Base-by-base conservation (phyloP, 2,329 filamentous ascomycete genomes). In the Fusarium sp. region DNA sequence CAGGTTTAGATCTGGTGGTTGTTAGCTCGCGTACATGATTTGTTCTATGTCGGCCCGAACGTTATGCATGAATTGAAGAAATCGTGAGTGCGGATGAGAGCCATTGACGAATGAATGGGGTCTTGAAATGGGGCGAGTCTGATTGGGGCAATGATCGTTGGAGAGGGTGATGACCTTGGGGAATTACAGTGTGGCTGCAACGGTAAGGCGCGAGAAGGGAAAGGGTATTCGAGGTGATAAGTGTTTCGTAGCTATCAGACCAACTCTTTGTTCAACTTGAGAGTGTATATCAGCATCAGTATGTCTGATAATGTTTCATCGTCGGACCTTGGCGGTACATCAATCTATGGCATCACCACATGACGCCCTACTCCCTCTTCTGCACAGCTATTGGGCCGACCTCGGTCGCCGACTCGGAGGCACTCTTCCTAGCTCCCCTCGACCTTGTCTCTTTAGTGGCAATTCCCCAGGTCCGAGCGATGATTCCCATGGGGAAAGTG, bases 361-460 rank as follows among this genome's bases (percentile, higher is more conserved):
- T 28, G 15, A 28, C 42, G 42, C 24, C 42, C 42, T 44, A 13
- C 62, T 48, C n/a, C 42, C 34, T 58, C 58, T 46, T 39, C 8
- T 26, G n/a, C 18, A 13, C 45, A 55, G 14, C 28, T 22, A 43
- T 34, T 51, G 22, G 34, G 49, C 50, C 43, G 54, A 43, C 52
- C 38, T 68, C 66, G 66, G 65, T 58, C 63, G 39, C 45, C 36
- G 46, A 34, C 59, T 69, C 66, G 66, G 66, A 36, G 65, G 34
- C 50, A 68, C 39, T 68, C n/a, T 40, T 36, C 6, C 51, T 68
- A 66, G 65, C 45, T 55, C 11, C 13, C 20, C 46, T 31, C 28
- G 18, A 24, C 58, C 60, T 22, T 49, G 57, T 39, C 22, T 13
- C 34, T 44, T 38, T 63, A 63, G 58, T 14, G 38, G 20, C 33